Evolutionary conservation across 371 early-diverging fungal species (phyloP), one percentile per base, ranked within the genome.

Genomic region (Polyrhizophydium stewartii): DNA sequence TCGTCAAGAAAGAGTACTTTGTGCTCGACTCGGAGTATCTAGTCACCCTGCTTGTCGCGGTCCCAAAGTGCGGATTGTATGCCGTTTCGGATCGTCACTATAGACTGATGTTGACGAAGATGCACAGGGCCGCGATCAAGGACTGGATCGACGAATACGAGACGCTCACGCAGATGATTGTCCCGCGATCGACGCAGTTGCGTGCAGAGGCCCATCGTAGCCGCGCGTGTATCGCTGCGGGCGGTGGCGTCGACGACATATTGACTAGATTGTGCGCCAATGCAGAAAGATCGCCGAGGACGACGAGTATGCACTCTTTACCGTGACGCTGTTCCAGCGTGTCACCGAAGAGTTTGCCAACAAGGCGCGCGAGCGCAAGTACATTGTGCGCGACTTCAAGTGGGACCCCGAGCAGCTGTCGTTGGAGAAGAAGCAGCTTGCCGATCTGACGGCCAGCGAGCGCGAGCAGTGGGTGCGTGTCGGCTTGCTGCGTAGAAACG

Each of bases 11-110:
- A 74, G 92, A 92, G 60, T 87, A 96, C 62, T 89, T 92, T 60
- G 85, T 98, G 16, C 66, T 87, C 46, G 92, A 91, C 65, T 97
- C 97, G 9, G 97, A 97, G 71, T 94, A 92, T 73, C 69, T 98
- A 62, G 84, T 84, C 27, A 96, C 98, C 0, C 69, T 91, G 32
- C 77, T 96, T 63, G 93, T 97, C n/a, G 98, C 97, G 40, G 94
- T 98, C 24, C 96, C 97, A 60, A 91, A 80, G 89, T 89, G 72
- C 53, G 80, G 63, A 16, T n/a, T n/a, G n/a, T n/a, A n/a, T n/a
- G n/a, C n/a, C n/a, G n/a, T n/a, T n/a, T n/a, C n/a, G n/a, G 19
- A 13, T 30, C 9, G 0, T 59, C n/a, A 37, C 19, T 49, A 45
- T 30, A 35, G 53, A 24, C 2, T 53, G 32, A 6, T n/a, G n/a